Base-by-base conservation (phyloP, 495 filamentous ascomycete genomes). In the Aspergillus leporis region DNA sequence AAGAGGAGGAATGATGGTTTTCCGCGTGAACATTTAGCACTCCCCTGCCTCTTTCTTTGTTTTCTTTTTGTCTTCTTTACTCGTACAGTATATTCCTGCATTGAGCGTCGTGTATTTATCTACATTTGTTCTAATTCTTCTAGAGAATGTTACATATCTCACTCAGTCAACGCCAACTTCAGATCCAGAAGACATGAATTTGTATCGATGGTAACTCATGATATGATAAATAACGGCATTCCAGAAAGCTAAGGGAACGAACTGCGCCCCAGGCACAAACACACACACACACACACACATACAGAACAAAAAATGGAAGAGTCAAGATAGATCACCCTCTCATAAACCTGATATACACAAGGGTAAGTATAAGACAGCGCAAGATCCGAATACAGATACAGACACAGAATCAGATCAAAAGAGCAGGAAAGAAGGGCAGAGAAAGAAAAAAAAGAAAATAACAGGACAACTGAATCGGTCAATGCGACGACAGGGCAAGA, bases 1-100 rank as follows among this genome's bases (percentile, higher is more conserved):
- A 50, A 60, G 59, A 13, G 70, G 74, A 32, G 66, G 57, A 1
- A 75, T 76, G 66, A 63, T 72, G 56, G 74, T 77, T 16, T 59
- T 79, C 38, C 60, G 66, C 0, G 67, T 76, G 52, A 74, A 76
- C 63, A 43, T 58, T 47, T 51, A 36, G 55, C 22, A 36, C 18
- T 23, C 45, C 56, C 19, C 19, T 36, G 45, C 22, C 4, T 51
- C 41, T 45, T 45, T 19, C 36, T 47, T 41, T 54, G 19, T 38
- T 58, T 51, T 56, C 4, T 31, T 3, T 31, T n/a, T 50, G 48
- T 36, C n/a, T 50, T 16, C 46, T 59, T 16, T 10, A 16, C n/a
- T 32, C 14, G 5, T 52, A 4, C 28, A 8, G 12, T 51, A 23
- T 51, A 30, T 31, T 31, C 31, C 31, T 32, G 25, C 22, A 8